Base-by-base conservation (phyloP, 1,139 yeast species). In the Hyphopichia burtonii region DNA sequence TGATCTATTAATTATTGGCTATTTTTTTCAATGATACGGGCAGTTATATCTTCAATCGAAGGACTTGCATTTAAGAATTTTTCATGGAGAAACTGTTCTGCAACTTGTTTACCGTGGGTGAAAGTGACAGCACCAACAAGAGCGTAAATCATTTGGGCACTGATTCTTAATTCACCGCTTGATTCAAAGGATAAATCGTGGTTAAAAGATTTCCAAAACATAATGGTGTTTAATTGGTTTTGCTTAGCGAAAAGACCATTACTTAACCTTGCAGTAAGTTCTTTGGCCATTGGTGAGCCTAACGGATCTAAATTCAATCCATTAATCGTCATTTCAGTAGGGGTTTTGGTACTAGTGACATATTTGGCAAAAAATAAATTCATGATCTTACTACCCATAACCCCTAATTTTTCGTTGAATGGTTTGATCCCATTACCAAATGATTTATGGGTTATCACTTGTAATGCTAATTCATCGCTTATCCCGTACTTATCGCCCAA, bases 341-440 rank as follows among this genome's bases (percentile, higher is more conserved):
- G 36, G 14, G 63, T 62, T 7, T 61, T 48, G 12, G 56, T 52
- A 34, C 64, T 61, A 28, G 75, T 63, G 3, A 83, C 83, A 49
- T 68, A 66, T 50, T 82, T 76, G 36, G 82, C 74, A 31, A 83
- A 71, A 52, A 71, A 76, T 45, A 83, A 68, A 54, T 84, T 82
- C 51, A 88, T 66, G 53, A 86, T 71, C 59, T 86, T 87, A 33
- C 79, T 66, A n/a, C 98, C 98, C 65, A 88, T 68, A 40, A 84
- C 77, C 20, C 88, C 75, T 54, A 91, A 71, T 61, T 86, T 86
- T 59, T 89, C 96, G 64, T 91, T 91, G 64, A 85, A 88, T 16
- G 97, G 96, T 55, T 83, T 82, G 47, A 79, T 73, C 14, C 96
- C 97, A 65, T 88, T 94, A 8, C 95, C 95, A 72, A 90, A 91